Evolutionary conservation across 495 filamentous ascomycete genomes (phyloP).

Genomic region (Jackrogersella minutella): DNA sequence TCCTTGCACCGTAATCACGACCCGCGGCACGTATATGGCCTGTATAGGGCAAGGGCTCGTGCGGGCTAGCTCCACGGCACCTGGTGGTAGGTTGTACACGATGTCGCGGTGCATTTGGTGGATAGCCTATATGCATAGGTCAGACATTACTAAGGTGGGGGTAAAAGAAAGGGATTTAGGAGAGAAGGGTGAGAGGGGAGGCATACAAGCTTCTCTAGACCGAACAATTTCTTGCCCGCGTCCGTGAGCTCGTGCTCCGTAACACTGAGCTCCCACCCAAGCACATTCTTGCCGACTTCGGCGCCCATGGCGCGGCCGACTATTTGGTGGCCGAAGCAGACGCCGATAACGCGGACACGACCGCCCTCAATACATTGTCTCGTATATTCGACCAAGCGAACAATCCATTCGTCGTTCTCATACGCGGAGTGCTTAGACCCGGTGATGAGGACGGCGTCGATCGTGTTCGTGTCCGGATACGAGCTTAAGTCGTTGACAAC

Average conservation of each 20-base stretch:
- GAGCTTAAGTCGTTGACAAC: constrained; percentile 64
- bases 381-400: constrained; percentile 75
- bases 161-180: background rate
- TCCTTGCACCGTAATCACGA: constrained; percentile 83
- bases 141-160: background rate
- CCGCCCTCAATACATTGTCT: constrained; percentile 59
- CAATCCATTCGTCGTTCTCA: constrained; percentile 78
- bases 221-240: constrained; percentile 77
- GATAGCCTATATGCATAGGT: constrained; percentile 64
- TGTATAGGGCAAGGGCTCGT: constrained; percentile 77
- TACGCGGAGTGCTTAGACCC: constrained; percentile 68
- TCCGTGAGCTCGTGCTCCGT: constrained; percentile 72
- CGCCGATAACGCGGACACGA: constrained; percentile 72
- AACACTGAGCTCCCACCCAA: constrained; percentile 85
- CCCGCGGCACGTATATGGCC: constrained; percentile 74
- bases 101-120: constrained; percentile 93
- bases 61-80: constrained; percentile 68
- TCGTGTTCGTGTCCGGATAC: constrained; percentile 73
- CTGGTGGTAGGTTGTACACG: constrained; percentile 69
- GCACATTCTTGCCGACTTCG: constrained; percentile 69
- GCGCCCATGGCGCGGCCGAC: constrained; percentile 77
- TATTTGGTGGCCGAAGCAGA: constrained; percentile 95
- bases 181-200: constrained; percentile 4
- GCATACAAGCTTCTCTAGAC: constrained; percentile 71
- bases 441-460: constrained; percentile 85